Percentiles rank a stretch among this genome's conserved stretches.
Evolutionary conservation across 441 rosid species (phyloP).

Genomic region (Jatropha podagrica): DNA sequence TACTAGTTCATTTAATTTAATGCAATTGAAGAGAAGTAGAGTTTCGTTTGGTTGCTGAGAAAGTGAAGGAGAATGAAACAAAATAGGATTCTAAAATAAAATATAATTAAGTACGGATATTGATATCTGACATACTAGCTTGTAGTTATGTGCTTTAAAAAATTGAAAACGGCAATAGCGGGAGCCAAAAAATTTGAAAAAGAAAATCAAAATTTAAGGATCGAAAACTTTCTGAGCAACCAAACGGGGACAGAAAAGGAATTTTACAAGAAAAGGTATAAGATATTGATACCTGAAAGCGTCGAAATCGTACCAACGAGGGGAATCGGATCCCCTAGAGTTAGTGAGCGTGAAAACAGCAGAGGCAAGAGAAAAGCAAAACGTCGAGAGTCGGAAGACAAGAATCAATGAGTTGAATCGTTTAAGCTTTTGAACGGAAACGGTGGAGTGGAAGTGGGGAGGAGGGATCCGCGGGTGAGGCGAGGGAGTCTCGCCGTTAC

Average conservation of each 20-base stretch:
- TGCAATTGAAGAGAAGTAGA: background rate
- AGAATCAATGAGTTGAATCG: conserved; percentile 79
- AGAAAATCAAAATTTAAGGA: background rate
- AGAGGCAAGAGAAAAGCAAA: conserved; percentile 77
- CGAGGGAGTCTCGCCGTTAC: conserved; percentile 52
- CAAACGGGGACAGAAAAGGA: background rate
- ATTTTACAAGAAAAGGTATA: background rate
- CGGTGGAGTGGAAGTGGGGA: conserved; percentile 67
- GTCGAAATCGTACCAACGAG: conserved; percentile 77
- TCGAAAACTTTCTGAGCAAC: conserved; percentile 1
- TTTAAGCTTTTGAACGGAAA: conserved; percentile 66
- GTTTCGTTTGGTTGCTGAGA: conserved; percentile 6
- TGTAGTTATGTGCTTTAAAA: background rate
- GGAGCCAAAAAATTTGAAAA: background rate
- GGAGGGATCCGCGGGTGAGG: conserved; percentile 32
- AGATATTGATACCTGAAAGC: conserved; percentile 61
- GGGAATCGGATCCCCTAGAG: conserved; percentile 47
- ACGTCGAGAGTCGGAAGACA: conserved; percentile 67
- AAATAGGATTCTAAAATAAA: background rate
- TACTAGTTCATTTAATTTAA: too few species aligned
- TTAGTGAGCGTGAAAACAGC: conserved; percentile 80
- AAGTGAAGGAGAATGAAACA: background rate
- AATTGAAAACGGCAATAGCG: background rate
- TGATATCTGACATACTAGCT: background rate
- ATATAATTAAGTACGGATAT: background rate